A percentile compares a stretch with the other conserved stretches of the same genome.
phyloP scores from a whole-genome alignment of 306 rosid species.

The Citrullus amarus region DNA sequence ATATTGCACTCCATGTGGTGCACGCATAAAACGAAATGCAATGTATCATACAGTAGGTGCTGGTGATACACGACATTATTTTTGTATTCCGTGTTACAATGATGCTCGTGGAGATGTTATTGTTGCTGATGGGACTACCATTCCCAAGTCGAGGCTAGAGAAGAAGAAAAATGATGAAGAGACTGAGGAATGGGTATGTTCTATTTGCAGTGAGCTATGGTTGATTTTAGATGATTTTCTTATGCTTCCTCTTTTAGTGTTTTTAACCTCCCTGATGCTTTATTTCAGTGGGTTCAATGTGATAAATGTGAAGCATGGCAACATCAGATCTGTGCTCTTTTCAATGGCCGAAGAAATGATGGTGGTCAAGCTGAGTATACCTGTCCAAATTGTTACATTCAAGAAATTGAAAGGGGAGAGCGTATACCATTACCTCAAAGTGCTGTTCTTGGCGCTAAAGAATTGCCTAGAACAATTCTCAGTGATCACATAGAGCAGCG shows the following conservation, averaged over 20 bases:
- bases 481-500: constrained; percentile 90
- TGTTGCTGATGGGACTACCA: constrained; percentile 63
- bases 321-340: constrained; percentile 94
- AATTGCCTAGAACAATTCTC: constrained; percentile 75
- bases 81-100: constrained; percentile 88
- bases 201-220: constrained; percentile 1
- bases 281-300: constrained; percentile 95
- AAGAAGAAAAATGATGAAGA: constrained; percentile 99
- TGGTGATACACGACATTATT: constrained; percentile 84
- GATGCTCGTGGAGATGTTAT: constrained; percentile 87
- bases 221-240: constrained; percentile 11
- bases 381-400: constrained; percentile 82
- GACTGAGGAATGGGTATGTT: constrained; percentile 87
- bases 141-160: constrained; percentile 70
- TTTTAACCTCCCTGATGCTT: not conserved
- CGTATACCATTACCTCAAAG: constrained; percentile 87
- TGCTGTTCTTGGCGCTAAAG: constrained; percentile 99
- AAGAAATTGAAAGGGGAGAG: constrained; percentile 90
- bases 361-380: constrained; percentile 98
- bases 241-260: constrained; percentile 13
- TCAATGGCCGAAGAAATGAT: constrained; percentile 90
- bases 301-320: constrained; percentile 99
- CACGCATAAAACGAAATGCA: constrained; percentile 83
- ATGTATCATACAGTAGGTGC: constrained; percentile 89
- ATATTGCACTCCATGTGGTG: constrained; percentile 88